These are phyloP conservation scores for Ambrosiella xylebori DNA, from an alignment of 2,329 filamentous ascomycete genomes.

Conservation along the genomic window DNA sequence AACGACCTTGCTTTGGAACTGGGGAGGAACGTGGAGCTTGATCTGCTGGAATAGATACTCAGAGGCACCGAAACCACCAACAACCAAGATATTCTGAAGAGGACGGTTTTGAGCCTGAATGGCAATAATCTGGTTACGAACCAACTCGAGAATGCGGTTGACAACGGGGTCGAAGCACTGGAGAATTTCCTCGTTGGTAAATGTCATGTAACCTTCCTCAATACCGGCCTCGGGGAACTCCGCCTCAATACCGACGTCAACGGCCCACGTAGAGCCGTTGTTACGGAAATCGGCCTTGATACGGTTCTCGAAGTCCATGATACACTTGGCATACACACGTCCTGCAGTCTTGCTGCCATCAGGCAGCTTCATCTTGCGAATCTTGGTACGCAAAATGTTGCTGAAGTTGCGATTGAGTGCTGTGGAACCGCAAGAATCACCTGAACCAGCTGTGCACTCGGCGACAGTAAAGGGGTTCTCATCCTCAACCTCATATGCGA, in stretches of 20 bases:
- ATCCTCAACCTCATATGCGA: conserved; percentile 96
- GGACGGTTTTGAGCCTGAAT: conserved; percentile 93
- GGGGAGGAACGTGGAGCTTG: conserved; percentile 91
- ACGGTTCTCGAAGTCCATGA: conserved; percentile 99
- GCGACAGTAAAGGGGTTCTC: conserved; percentile 93
- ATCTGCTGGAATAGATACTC: conserved; percentile 99
- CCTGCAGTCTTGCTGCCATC: conserved; percentile 96
- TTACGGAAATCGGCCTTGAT: conserved; percentile 99
- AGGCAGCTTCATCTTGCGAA: conserved; percentile 96
- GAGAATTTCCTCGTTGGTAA: conserved; percentile 96
- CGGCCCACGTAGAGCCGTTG: conserved; percentile 97
- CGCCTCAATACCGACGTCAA: conserved; percentile 95
- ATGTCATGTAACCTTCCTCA: conserved; percentile 99
- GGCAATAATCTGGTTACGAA: conserved; percentile 95
- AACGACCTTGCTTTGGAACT: conserved; percentile 97
- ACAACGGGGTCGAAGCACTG: conserved; percentile 98
- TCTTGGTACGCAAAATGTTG: conserved; percentile 94
- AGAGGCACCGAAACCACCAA: conserved; percentile 94
- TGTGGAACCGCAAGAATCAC: conserved; percentile 96
- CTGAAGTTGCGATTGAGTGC: conserved; percentile 96
- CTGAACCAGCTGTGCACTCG: conserved; percentile 91
- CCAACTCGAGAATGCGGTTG: conserved; percentile 87
- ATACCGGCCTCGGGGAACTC: conserved; percentile 96
- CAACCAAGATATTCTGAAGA: conserved; percentile 89
- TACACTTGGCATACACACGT: conserved; percentile 95